Conservation (phyloP, 2,329 filamentous ascomycete species). For the Fonsecaea pugnacius region DNA sequence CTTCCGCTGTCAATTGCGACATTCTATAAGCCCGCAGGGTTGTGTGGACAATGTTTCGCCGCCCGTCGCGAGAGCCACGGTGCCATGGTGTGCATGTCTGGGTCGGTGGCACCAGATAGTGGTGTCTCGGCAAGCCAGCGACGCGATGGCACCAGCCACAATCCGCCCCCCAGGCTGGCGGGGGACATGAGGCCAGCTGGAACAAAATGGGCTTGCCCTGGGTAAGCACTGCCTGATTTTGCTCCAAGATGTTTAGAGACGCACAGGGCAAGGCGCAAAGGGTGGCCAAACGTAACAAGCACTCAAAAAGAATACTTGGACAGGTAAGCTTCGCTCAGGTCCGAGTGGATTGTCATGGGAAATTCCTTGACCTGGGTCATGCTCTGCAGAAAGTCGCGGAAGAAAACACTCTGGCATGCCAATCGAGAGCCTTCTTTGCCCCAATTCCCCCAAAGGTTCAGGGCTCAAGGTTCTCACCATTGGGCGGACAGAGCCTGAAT, state of each 20-base stretch:
- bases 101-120: constrained; percentile 33
- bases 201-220: constrained; percentile 3
- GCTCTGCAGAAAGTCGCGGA: constrained; percentile 23
- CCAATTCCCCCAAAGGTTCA: constrained; percentile 5
- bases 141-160: constrained; percentile 31
- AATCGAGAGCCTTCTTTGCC: constrained; percentile 5
- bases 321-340: constrained; percentile 28
- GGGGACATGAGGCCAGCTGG: constrained; percentile 1
- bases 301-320: constrained; percentile 19
- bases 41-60: constrained; percentile 29
- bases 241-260: neutral
- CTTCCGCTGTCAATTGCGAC: constrained; percentile 37
- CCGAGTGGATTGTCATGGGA: constrained; percentile 1
- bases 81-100: constrained; percentile 21
- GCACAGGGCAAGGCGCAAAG: neutral
- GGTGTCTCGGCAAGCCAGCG: constrained; percentile 34
- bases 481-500: constrained; percentile 23
- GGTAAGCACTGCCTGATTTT: constrained; percentile 14
- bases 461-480: constrained; percentile 25
- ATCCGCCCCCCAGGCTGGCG: constrained; percentile 20
- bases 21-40: constrained; percentile 28
- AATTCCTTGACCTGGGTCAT: constrained; percentile 19
- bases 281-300: constrained; percentile 20
- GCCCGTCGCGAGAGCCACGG: constrained; percentile 13
- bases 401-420: constrained; percentile 11